Conservation (phyloP, 2,329 filamentous ascomycete genomes). For the Incumbomyces lentus region DNA sequence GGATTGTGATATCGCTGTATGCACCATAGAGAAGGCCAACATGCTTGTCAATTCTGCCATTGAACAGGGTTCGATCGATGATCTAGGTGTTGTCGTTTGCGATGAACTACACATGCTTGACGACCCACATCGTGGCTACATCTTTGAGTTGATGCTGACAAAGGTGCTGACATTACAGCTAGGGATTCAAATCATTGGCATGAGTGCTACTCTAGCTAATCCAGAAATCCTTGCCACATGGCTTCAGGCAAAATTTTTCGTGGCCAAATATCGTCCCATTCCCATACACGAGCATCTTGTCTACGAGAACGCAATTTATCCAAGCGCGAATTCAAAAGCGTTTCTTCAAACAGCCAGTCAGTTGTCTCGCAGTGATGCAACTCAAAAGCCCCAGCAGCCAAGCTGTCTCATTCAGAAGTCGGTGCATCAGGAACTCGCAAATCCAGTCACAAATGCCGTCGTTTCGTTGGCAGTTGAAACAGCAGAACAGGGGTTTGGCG, state of each 20-base stretch:
- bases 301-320: constrained; percentile 58
- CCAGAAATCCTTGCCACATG: constrained; percentile 58
- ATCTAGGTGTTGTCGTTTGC: constrained; percentile 57
- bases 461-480: constrained; percentile 61
- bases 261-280: constrained; percentile 63
- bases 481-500: constrained; percentile 57
- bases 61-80: constrained; percentile 56
- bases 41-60: constrained; percentile 63
- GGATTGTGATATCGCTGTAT: constrained; percentile 68
- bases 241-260: constrained; percentile 61
- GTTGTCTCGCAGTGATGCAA: constrained; percentile 28
- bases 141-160: constrained; percentile 63
- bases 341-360: constrained; percentile 50
- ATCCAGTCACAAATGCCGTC: constrained; percentile 59
- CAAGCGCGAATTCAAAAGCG: constrained; percentile 47
- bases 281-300: constrained; percentile 67
- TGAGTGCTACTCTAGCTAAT: constrained; percentile 71
- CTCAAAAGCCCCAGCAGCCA: constrained; percentile 25
- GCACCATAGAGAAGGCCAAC: constrained; percentile 74
- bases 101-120: constrained; percentile 78
- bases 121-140: constrained; percentile 63
- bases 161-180: constrained; percentile 57
- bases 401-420: constrained; percentile 45
- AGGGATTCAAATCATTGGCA: constrained; percentile 61
- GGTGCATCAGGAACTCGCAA: constrained; percentile 49